Evolutionary conservation across 345 rosid species (phyloP).

Genomic region (Pistacia atlantica): DNA sequence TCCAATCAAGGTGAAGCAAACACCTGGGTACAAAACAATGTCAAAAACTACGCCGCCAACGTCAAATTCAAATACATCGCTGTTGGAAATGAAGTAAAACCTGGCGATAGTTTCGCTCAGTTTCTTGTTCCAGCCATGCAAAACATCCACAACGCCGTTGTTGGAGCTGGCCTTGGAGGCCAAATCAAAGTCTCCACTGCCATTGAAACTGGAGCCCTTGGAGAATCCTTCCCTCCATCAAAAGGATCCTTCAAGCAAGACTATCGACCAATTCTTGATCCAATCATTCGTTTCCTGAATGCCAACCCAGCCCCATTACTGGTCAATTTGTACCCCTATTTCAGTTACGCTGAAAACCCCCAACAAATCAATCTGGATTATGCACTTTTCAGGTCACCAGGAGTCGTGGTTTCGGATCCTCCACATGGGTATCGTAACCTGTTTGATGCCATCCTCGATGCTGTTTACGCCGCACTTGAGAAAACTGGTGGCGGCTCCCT

Average conservation of each 20-base stretch:
- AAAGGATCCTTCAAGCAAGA: slow-evolving; percentile 29
- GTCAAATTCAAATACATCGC: slow-evolving; percentile 58
- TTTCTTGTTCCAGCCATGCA: slow-evolving; percentile 36
- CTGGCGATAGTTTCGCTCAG: slow-evolving; percentile 23
- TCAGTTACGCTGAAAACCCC: slow-evolving; percentile 26
- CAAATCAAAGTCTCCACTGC: slow-evolving; percentile 42
- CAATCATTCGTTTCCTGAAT: slow-evolving; percentile 39
- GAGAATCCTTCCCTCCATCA: slow-evolving; percentile 41
- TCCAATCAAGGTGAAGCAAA: slow-evolving; percentile 45
- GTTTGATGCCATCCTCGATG: slow-evolving; percentile 56
- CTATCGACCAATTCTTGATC: slow-evolving; percentile 29
- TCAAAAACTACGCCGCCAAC: slow-evolving; percentile 29
- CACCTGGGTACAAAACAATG: slow-evolving; percentile 50
- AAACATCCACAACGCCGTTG: slow-evolving; percentile 30
- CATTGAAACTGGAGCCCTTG: slow-evolving; percentile 21
- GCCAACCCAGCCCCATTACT: slow-evolving; percentile 45
- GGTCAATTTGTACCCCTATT: slow-evolving; percentile 50
- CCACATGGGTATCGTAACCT: slow-evolving; percentile 41
- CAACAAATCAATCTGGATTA: slow-evolving; percentile 30
- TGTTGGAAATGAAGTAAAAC: slow-evolving; percentile 64
- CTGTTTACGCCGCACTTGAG: slow-evolving; percentile 56
- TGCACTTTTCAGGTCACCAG: slow-evolving; percentile 40
- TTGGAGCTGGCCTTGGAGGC: slow-evolving; percentile 26
- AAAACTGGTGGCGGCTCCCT: slow-evolving; percentile 49
- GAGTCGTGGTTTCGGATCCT: slow-evolving; percentile 25